Conservation (phyloP, 192 early-diverging fungal species). For the Funneliformis mosseae region DNA sequence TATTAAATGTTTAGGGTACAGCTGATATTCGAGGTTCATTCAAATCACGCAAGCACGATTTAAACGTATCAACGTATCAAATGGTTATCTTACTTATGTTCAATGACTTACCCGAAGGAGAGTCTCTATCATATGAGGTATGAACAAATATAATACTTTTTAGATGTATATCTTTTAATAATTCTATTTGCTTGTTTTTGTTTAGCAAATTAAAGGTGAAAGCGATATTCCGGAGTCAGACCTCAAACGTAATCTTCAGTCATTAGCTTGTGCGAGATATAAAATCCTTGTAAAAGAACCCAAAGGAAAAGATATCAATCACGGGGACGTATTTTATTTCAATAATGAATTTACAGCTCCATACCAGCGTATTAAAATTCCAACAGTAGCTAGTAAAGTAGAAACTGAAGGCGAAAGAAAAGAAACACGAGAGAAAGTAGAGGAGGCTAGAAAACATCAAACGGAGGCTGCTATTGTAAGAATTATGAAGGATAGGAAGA, state of each 20-base stretch:
- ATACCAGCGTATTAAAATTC: constrained; percentile 87
- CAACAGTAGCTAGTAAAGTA: constrained; percentile 63
- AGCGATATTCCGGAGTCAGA: constrained; percentile 77
- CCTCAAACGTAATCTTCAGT: constrained; percentile 85
- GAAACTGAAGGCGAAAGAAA: constrained; percentile 79
- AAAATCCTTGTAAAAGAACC: constrained; percentile 79
- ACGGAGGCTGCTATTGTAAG: constrained; percentile 95
- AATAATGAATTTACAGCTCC: constrained; percentile 75
- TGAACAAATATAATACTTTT: background rate
- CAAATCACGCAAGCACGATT: constrained; percentile 63
- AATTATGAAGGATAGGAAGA: constrained; percentile 95
- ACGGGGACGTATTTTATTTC: constrained; percentile 60
- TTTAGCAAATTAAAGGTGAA: constrained; percentile 60
- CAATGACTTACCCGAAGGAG: constrained; percentile 57
- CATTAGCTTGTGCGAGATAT: constrained; percentile 90
- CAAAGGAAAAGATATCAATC: constrained; percentile 70
- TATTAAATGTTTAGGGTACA: constrained; percentile 54
- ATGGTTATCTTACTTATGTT: constrained; percentile 77
- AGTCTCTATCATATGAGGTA: constrained; percentile 43
- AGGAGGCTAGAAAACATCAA: constrained; percentile 84
- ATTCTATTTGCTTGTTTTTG: background rate
- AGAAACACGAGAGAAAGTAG: constrained; percentile 83
- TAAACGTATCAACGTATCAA: constrained; percentile 77
- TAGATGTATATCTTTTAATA: background rate
- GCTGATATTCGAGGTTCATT: constrained; percentile 88